Evolutionary conservation across 2,329 filamentous ascomycete genomes (phyloP).

Genomic region (Ceratocystiopsis minuta): DNA sequence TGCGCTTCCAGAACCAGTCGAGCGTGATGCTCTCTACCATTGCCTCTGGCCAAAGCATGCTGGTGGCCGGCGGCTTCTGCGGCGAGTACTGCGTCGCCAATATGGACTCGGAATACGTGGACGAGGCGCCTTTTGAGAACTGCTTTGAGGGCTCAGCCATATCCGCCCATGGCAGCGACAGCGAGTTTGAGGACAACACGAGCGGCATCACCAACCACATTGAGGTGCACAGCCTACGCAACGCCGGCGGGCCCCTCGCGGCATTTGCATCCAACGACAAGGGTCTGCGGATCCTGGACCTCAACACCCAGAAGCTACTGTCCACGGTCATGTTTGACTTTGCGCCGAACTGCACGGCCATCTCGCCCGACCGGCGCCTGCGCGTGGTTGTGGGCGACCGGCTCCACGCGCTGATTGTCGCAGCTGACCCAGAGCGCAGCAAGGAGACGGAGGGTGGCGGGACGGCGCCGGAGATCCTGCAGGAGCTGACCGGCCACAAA

Average conservation of each 20-base stretch:
- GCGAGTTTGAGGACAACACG: not conserved
- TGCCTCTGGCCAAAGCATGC: conserved; percentile 32
- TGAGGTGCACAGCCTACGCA: conserved; percentile 36
- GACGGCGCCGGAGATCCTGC: conserved; percentile 23
- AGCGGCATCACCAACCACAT: conserved; percentile 49
- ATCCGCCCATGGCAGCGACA: conserved; percentile 10
- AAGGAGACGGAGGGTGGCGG: not conserved
- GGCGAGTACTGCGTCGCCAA: conserved; percentile 35
- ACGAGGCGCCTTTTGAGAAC: conserved; percentile 15
- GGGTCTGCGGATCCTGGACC: conserved; percentile 38
- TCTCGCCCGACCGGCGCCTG: conserved; percentile 53
- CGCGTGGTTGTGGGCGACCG: conserved; percentile 58
- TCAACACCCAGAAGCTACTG: conserved; percentile 39
- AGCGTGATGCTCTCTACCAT: conserved; percentile 30
- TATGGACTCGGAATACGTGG: conserved; percentile 19
- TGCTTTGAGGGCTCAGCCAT: conserved; percentile 29
- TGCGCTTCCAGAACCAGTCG: conserved; percentile 22
- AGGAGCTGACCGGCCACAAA: conserved; percentile 42
- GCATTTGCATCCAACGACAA: conserved; percentile 47
- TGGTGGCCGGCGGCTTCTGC: conserved; percentile 41
- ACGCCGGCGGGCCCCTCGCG: conserved; percentile 32
- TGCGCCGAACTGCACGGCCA: conserved; percentile 54
- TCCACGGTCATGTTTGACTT: conserved; percentile 34
- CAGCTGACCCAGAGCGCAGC: conserved; percentile 41
- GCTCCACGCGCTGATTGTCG: conserved; percentile 45